Conservation (phyloP, 108 stramenopile species). For the Skeletonema costatum region DNA sequence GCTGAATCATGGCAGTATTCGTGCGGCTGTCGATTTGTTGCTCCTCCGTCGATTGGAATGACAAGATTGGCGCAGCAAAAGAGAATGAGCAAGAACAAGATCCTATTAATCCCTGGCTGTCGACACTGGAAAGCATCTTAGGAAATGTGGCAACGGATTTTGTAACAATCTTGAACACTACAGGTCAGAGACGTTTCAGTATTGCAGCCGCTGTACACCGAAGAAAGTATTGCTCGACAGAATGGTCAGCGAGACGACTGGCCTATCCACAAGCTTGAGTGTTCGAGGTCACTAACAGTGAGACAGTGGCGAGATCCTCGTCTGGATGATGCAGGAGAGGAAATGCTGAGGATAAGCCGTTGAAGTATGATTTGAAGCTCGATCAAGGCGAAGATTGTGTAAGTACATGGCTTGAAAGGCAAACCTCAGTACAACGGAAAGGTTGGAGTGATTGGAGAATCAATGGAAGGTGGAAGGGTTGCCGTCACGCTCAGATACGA, state of each 20-base stretch:
- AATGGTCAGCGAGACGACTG: slow-evolving; percentile 18
- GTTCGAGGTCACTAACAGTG: not conserved
- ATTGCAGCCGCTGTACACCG: slow-evolving; percentile 1
- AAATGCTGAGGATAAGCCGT: not conserved
- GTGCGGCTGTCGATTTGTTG: slow-evolving; percentile 17
- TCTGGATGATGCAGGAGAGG: not conserved
- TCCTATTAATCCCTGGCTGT: slow-evolving; percentile 3
- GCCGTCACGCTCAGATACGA: slow-evolving; percentile 3
- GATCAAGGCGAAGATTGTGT: slow-evolving; percentile 16
- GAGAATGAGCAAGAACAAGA: slow-evolving; percentile 5
- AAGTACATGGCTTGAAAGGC: slow-evolving; percentile 7
- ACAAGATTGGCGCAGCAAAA: not conserved
- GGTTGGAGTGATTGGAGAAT: slow-evolving; percentile 9
- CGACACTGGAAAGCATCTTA: slow-evolving; percentile 11
- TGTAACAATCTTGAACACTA: slow-evolving; percentile 10
- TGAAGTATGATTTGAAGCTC: slow-evolving; percentile 4
- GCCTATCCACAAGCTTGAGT: slow-evolving; percentile 18
- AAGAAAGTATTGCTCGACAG: slow-evolving; percentile 3
- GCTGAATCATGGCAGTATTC: slow-evolving; percentile 9
- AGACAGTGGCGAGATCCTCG: not conserved
- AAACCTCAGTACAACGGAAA: slow-evolving; percentile 18
- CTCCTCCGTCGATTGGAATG: slow-evolving; percentile 15
- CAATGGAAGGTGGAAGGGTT: not conserved
- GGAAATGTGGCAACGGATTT: slow-evolving; percentile 20
- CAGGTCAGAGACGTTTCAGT: not conserved